Evolutionary conservation across 192 early-diverging fungal species (phyloP).

Genomic region (Coemansia sp.): DNA sequence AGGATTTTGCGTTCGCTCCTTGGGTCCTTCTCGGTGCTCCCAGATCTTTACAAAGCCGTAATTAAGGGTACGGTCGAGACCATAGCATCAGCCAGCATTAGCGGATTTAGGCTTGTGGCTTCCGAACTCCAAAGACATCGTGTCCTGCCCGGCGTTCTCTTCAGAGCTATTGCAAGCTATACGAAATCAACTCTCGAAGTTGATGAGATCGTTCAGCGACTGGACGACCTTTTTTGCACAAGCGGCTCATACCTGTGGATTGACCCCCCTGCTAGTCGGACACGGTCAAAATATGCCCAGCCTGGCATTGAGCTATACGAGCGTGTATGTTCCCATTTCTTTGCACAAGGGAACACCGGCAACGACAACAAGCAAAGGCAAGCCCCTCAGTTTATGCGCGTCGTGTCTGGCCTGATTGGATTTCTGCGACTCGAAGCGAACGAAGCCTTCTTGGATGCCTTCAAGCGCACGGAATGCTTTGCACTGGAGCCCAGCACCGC

Average conservation of each 20-base stretch:
- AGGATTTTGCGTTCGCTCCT: constrained; percentile 10
- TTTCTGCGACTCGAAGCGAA: constrained; percentile 31
- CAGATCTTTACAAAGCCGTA: constrained; percentile 35
- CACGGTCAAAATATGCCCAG: constrained; percentile 26
- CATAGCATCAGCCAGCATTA: background rate
- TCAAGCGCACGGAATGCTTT: constrained; percentile 12
- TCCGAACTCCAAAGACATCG: constrained; percentile 18
- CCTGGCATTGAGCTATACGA: constrained; percentile 25
- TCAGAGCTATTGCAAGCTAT: constrained; percentile 18
- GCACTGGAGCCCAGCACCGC: background rate
- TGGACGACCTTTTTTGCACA: constrained; percentile 19
- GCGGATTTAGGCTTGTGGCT: constrained; percentile 10
- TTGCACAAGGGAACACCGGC: background rate
- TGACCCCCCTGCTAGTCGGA: constrained; percentile 4
- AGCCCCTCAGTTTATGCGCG: constrained; percentile 16
- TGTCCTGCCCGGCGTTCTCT: constrained; percentile 38
- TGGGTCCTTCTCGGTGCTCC: constrained; percentile 16
- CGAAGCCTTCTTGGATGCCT: constrained; percentile 18
- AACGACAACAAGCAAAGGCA: constrained; percentile 14
- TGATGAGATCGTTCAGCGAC: constrained; percentile 10
- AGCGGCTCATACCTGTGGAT: constrained; percentile 37
- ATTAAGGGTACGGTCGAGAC: constrained; percentile 28
- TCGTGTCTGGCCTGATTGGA: constrained; percentile 29
- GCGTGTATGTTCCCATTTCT: constrained; percentile 17
- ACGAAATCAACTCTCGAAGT: background rate